Evolutionary conservation across 805 yeast genomes (phyloP), one percentile per base, ranked within the genome.

Genomic region (Lipomyces kockii): DNA sequence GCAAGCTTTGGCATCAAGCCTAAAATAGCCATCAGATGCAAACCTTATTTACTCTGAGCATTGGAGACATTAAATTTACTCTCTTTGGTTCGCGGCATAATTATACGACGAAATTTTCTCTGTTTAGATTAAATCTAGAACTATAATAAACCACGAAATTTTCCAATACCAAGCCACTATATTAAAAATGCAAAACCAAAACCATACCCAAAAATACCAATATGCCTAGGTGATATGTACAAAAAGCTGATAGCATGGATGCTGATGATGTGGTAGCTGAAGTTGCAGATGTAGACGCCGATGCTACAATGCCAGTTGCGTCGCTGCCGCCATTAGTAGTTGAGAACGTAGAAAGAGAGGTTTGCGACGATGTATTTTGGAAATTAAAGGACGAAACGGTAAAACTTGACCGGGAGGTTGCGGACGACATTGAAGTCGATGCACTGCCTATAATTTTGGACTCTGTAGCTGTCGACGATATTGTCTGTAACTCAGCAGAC

Each of bases 221-320:
- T 43, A 43, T 43, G 20, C 22, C 25, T n/a, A n/a, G 49, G 12
- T 5, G 12, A 43, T 20, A 32, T 25, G 54, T 37, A 8, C 39
- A 43, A 3, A 35, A 17, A 6, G 46, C 32, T 17, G 61, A 35
- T 49, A 60, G 6, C 27, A 62, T 52, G 3, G 56, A 60, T 22
- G 51, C 20, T 11, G 62, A 46, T 32, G 56, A n/a, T 17, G n/a
- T 14, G 25, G 32, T 29, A 5, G 49, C 14, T 3, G 32, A 17
- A n/a, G 57, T 29, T 17, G 34, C 43, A 12, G 57, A 20, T 49
- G 55, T 39, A 9, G 55, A 59, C 20, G 29, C n/a, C 22, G 55
- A 49, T n/a, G 61, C 5, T 25, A 32, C 37, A 59, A 51, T 17
- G 57, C 20, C 7, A 34, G 37, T 29, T 32, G 22, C 5, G 37